Conservation (phyloP, 257 asterid genomes). For the Craterostigma plantagineum region DNA sequence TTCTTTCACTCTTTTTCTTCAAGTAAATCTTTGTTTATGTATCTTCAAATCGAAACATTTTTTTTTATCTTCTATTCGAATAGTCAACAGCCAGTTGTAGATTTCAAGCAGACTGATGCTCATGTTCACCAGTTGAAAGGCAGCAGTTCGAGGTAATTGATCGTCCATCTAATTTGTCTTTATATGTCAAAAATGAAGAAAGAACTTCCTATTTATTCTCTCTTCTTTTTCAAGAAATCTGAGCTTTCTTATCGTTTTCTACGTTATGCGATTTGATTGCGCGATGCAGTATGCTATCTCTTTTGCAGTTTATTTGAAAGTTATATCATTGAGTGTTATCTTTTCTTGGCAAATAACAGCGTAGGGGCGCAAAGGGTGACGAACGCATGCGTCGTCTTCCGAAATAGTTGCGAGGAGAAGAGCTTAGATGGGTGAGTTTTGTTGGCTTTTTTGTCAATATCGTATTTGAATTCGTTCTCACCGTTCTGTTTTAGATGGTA, state of each 20-base stretch:
- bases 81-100: conserved; percentile 48
- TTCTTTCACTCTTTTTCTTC: background rate
- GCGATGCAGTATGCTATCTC: no score
- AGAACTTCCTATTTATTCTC: no score
- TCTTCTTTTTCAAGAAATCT: no score
- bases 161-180: background rate
- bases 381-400: conserved; percentile 41
- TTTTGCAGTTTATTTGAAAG: no score
- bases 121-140: conserved; percentile 68
- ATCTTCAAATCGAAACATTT: background rate
- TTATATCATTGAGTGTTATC: no score
- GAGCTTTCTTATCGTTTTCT: no score
- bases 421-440: conserved; percentile 48
- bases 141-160: conserved; percentile 51
- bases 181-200: no score
- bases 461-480: no score
- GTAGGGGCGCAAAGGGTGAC: conserved; percentile 59
- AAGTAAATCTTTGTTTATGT: background rate
- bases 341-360: conserved; percentile 18
- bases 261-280: no score
- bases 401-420: conserved; percentile 49
- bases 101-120: conserved; percentile 49
- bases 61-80: background rate
- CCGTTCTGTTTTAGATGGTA: no score
- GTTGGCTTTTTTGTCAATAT: background rate